Conservation (phyloP, 2,329 filamentous ascomycete species). For the Fusarium anguioides region DNA sequence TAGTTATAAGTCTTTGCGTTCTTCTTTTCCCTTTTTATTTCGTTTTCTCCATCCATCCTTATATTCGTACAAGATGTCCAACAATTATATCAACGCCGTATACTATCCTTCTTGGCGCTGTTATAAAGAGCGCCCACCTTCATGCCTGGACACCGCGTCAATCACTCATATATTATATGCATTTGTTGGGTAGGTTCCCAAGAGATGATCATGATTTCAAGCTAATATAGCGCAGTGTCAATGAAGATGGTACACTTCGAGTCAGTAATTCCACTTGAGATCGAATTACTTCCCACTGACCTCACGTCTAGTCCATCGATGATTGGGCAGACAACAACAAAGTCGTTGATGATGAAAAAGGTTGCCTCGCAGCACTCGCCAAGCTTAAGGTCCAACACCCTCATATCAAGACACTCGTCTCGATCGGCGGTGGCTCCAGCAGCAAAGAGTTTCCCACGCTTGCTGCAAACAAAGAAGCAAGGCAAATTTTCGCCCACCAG, state of each 20-base stretch:
- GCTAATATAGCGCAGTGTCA: constrained; percentile 46
- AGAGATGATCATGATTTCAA: neutral
- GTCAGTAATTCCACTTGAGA: constrained; percentile 45
- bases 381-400: constrained; percentile 68
- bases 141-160: constrained; percentile 63
- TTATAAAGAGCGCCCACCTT: constrained; percentile 70
- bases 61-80: constrained; percentile 15
- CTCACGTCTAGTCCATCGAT: constrained; percentile 58
- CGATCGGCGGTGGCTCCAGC: constrained; percentile 72
- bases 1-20: neutral
- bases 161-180: constrained; percentile 74
- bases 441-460: constrained; percentile 71
- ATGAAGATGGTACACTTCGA: constrained; percentile 53
- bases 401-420: constrained; percentile 69
- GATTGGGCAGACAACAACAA: constrained; percentile 72
- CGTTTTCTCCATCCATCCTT: neutral
- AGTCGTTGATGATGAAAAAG: constrained; percentile 66
- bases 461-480: constrained; percentile 58
- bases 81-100: constrained; percentile 53
- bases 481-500: constrained; percentile 66
- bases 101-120: constrained; percentile 76
- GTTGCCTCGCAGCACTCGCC: constrained; percentile 70
- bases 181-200: constrained; percentile 61
- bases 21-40: neutral
- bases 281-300: neutral